Evolutionary conservation across 495 filamentous ascomycete genomes (phyloP), one percentile per base, ranked within the genome.

Genomic region (Hapsidospora chrysogenum): DNA sequence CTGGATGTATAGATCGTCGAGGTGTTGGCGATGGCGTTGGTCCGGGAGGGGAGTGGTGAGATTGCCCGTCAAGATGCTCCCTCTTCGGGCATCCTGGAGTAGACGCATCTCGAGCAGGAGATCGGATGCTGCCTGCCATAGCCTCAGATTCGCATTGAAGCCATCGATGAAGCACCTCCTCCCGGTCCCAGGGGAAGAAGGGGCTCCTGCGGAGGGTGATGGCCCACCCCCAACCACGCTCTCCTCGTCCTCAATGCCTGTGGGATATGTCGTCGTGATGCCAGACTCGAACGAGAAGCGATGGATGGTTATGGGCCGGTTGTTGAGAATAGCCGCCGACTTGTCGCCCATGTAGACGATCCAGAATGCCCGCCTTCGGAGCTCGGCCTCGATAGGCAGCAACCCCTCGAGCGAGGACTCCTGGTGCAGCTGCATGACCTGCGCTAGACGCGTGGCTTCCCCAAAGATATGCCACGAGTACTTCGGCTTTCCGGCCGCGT

Each of bases 401-500:
- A 52, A 31, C 16, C 40, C 44, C 31, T 44, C 37, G 2, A 46
- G 26, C 1, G 51, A 46, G 17, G 39, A 31, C 34, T 54, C 51
- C 14, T 52, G 47, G 27, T 54, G 42, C 36, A 54, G 42, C 13
- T 51, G 47, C 44, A 54, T 47, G 4, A 43, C 44, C 30, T 50
- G 47, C 2, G 49, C 51, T 31, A 54, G 30, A 26, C 47, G 40
- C 23, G 43, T 51, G 8, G 48, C 45, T 37, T 53, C 45, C 9
- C 48, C 50, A 28, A 53, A 51, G 15, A 53, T 46, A 36, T 49
- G 48, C 48, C 50, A 53, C 21, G 48, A 49, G 21, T 49, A 39
- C 37, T 43, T 35, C 17, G 48, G 45, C 22, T 51, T 51, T 23
- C 50, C 50, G 13, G 45, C 42, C 4, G 48, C 45, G 36, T 51